These are phyloP conservation scores for Ceratocystiopsis sp. DNA, from an alignment of 2,329 filamentous ascomycete species.

Conservation along the genomic window DNA sequence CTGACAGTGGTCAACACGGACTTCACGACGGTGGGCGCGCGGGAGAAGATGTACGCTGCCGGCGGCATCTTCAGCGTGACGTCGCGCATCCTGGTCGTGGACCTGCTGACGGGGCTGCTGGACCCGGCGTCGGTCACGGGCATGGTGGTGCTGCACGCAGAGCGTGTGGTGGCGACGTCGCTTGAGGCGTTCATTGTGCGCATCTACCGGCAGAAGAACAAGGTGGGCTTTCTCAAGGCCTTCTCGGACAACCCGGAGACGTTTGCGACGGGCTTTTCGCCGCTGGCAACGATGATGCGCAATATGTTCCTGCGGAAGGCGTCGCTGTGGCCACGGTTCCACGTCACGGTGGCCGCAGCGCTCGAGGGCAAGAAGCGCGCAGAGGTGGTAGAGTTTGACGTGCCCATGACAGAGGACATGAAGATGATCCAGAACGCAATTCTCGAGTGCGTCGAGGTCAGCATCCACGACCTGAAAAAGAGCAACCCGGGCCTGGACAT, in stretches of 20 bases:
- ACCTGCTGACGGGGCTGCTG: conserved; percentile 70
- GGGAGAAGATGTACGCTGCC: conserved; percentile 79
- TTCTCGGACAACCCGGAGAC: conserved; percentile 90
- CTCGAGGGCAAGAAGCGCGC: conserved; percentile 84
- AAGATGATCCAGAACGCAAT: conserved; percentile 83
- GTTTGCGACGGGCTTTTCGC: conserved; percentile 75
- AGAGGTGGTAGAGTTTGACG: conserved; percentile 91
- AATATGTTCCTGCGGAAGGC: conserved; percentile 82
- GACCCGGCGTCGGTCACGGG: conserved; percentile 76
- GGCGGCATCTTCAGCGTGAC: conserved; percentile 94
- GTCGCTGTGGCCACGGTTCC: conserved; percentile 85
- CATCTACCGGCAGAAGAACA: conserved; percentile 90
- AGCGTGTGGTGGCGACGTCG: conserved; percentile 70
- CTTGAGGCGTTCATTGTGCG: conserved; percentile 89
- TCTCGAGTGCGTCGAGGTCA: conserved; percentile 89
- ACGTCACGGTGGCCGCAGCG: conserved; percentile 74
- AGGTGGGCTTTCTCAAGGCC: conserved; percentile 82
- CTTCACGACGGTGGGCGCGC: conserved; percentile 65
- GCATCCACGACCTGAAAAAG: conserved; percentile 86
- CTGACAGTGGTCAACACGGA: conserved; percentile 91
- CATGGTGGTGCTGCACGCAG: conserved; percentile 73
- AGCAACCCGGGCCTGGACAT: conserved; percentile 79
- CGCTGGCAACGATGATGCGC: conserved; percentile 76
- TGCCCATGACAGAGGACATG: conserved; percentile 93
- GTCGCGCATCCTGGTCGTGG: conserved; percentile 85